A percentile compares a stretch with the other conserved stretches of the same genome.
These are phyloP conservation scores for Isabelozyma heimii DNA, from an alignment of 805 yeast species.

Conservation along the genomic window DNA sequence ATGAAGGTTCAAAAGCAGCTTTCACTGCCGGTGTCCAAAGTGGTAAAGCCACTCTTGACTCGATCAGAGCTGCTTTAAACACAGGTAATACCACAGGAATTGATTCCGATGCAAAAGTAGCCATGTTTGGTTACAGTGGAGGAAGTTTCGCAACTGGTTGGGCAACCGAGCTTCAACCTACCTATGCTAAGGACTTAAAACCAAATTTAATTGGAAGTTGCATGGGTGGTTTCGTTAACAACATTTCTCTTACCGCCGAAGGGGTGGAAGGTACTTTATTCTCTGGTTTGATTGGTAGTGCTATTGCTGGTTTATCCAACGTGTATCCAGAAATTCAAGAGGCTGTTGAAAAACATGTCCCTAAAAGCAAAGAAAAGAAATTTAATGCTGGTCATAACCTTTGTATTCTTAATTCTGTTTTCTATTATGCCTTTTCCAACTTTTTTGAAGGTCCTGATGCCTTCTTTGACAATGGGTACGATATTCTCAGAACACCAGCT, in stretches of 20 bases:
- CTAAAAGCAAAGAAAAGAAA: not conserved
- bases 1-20: conserved; percentile 16
- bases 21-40: conserved; percentile 17
- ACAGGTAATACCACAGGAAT: conserved; percentile 12
- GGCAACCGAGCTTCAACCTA: conserved; percentile 24
- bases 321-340: conserved; percentile 25
- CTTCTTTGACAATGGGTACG: conserved; percentile 13
- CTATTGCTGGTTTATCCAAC: conserved; percentile 26
- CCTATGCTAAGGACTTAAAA: conserved; percentile 18
- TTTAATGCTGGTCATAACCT: not conserved
- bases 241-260: conserved; percentile 24
- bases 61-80: conserved; percentile 13
- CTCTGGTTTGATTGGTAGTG: conserved; percentile 29
- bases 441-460: conserved; percentile 11
- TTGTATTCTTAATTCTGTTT: conserved; percentile 1
- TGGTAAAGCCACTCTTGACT: conserved; percentile 16
- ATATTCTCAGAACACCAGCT: conserved; percentile 8
- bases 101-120: conserved; percentile 10
- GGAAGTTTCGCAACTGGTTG: conserved; percentile 26
- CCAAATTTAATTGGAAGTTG: conserved; percentile 24
- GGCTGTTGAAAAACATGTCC: not conserved
- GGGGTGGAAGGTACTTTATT: conserved; percentile 21
- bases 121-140: conserved; percentile 27
- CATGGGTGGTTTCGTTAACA: conserved; percentile 35
- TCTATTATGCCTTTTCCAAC: conserved; percentile 2